phyloP scores from a whole-genome alignment of 2,329 filamentous ascomycete genomes.

The Fusarium proliferatum region DNA sequence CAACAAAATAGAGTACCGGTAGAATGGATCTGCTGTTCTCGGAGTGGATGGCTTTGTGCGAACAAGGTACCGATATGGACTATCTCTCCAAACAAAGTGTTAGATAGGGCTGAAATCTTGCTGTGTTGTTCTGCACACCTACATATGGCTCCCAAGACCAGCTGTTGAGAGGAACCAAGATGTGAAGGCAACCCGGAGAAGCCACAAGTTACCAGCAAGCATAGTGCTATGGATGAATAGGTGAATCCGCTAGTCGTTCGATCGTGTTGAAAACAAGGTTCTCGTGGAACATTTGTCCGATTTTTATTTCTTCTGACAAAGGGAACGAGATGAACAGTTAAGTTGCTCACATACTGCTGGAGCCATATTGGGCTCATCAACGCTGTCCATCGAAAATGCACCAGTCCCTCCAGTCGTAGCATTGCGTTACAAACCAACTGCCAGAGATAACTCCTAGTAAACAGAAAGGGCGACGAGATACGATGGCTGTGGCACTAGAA shows the following conservation, averaged over 20 bases:
- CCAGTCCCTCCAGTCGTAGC: slow-evolving; percentile 39
- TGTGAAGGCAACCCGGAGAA: slow-evolving; percentile 6
- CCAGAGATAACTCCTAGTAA: slow-evolving; percentile 41
- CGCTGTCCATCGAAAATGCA: slow-evolving; percentile 35
- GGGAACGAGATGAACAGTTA: slow-evolving; percentile 42
- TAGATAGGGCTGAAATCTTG: slow-evolving; percentile 12
- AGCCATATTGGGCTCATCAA: slow-evolving; percentile 33
- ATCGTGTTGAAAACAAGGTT: slow-evolving; percentile 28
- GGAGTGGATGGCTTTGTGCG: slow-evolving; percentile 4
- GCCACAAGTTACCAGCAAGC: neutral
- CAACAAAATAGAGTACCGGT: neutral
- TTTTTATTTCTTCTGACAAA: slow-evolving; percentile 49
- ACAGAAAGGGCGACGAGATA: slow-evolving; percentile 36
- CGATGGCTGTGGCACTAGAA: slow-evolving; percentile 45
- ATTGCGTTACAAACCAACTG: slow-evolving; percentile 35
- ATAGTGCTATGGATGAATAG: slow-evolving; percentile 1
- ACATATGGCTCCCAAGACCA: neutral
- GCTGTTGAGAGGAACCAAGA: neutral
- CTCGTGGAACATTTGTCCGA: slow-evolving; percentile 45
- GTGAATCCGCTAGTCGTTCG: slow-evolving; percentile 21
- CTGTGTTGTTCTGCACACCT: neutral
- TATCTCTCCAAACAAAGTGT: neutral
- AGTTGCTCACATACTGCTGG: slow-evolving; percentile 39
- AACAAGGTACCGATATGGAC: neutral
- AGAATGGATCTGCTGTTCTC: neutral